Conservation (phyloP, 768 basidiomycete species). For the Mycena leptocephala region DNA sequence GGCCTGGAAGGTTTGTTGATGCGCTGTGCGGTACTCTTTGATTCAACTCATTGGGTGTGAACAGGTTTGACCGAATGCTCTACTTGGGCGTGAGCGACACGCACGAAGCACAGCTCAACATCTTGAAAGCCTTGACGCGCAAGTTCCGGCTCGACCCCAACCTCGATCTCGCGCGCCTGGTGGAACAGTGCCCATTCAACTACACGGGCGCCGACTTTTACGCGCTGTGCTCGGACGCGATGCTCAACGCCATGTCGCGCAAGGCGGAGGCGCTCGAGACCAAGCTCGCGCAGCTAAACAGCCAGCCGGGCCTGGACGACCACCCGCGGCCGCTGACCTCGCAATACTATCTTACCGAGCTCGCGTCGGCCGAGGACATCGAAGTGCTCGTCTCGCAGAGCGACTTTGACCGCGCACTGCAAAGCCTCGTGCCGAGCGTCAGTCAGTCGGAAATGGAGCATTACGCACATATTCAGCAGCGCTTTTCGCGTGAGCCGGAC, state of each 20-base stretch:
- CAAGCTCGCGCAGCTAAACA: conserved; percentile 75
- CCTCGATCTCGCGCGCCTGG: conserved; percentile 76
- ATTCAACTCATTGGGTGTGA: background rate
- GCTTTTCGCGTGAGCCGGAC: conserved; percentile 67
- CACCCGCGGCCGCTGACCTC: conserved; percentile 85
- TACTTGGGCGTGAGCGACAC: conserved; percentile 95
- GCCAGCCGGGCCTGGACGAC: conserved; percentile 53
- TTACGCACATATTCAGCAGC: conserved; percentile 80
- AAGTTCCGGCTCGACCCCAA: conserved; percentile 89
- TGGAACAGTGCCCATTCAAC: conserved; percentile 88
- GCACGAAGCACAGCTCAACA: conserved; percentile 88
- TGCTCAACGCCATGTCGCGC: conserved; percentile 94
- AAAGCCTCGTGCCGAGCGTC: conserved; percentile 84
- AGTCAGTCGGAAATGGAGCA: conserved; percentile 90
- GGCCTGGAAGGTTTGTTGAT: conserved; percentile 83
- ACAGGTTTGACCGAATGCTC: conserved; percentile 96
- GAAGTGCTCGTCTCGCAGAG: conserved; percentile 80
- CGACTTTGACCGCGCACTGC: conserved; percentile 86
- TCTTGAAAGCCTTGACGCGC: conserved; percentile 91
- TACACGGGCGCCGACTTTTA: conserved; percentile 99
- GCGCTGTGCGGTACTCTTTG: background rate
- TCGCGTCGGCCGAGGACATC: conserved; percentile 80
- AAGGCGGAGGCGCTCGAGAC: conserved; percentile 87
- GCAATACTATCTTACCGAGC: conserved; percentile 91
- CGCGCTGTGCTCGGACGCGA: conserved; percentile 96